phyloP scores from a whole-genome alignment of 202 grass and related monocot genomes.

The Eragrostis tef region DNA sequence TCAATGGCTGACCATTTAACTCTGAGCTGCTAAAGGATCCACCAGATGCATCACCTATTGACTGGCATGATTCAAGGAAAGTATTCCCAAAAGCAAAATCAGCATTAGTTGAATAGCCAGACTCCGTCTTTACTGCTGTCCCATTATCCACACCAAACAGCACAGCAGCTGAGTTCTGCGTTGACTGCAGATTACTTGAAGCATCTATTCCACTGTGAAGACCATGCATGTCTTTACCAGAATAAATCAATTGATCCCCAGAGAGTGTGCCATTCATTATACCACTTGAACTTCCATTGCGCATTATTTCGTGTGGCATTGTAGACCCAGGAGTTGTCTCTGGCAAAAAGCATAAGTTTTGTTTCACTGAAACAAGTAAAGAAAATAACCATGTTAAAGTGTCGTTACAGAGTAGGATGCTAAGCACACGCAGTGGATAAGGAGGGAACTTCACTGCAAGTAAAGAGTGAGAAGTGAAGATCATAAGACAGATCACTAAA shows the following conservation, averaged over 20 bases:
- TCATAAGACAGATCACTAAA: slow-evolving; percentile 9
- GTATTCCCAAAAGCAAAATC: slow-evolving; percentile 75
- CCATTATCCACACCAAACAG: slow-evolving; percentile 67
- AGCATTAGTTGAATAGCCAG: slow-evolving; percentile 75
- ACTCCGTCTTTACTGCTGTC: slow-evolving; percentile 74
- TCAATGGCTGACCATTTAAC: slow-evolving; percentile 74
- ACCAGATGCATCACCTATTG: slow-evolving; percentile 82
- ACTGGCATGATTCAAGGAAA: slow-evolving; percentile 80
- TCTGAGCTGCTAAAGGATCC: slow-evolving; percentile 92
- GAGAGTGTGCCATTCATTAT: slow-evolving; percentile 58
- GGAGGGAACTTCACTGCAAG: neutral
- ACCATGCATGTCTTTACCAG: slow-evolving; percentile 58
- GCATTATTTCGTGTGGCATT: slow-evolving; percentile 58
- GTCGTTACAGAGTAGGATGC: neutral
- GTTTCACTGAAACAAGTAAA: slow-evolving; percentile 74
- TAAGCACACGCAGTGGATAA: neutral
- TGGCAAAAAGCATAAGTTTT: slow-evolving; percentile 64
- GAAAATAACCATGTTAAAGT: slow-evolving; percentile 40
- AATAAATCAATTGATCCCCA: slow-evolving; percentile 61
- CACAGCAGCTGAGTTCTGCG: slow-evolving; percentile 57
- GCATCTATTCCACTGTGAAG: slow-evolving; percentile 61
- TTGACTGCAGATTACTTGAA: slow-evolving; percentile 53
- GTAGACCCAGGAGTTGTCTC: slow-evolving; percentile 52
- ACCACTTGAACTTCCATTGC: slow-evolving; percentile 65
- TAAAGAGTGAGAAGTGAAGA: neutral